Evolutionary conservation across 2,329 filamentous ascomycete genomes (phyloP).

Genomic region (Calonectria ilicicola): DNA sequence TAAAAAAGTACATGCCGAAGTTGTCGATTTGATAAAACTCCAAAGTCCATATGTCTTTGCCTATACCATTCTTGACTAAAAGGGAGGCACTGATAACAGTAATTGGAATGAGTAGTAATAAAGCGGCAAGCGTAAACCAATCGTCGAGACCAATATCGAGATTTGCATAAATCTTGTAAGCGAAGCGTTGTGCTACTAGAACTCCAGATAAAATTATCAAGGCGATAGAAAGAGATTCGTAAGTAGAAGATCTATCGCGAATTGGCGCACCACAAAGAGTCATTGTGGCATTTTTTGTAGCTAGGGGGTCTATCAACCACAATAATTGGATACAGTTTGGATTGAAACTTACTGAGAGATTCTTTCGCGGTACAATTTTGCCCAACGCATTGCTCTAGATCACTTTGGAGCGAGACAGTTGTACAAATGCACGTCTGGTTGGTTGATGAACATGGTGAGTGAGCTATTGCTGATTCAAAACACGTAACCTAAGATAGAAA

Average conservation of each 20-base stretch:
- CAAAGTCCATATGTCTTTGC: slow-evolving; percentile 65
- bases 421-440: not conserved
- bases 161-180: slow-evolving; percentile 48
- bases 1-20: slow-evolving; percentile 58
- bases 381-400: not conserved
- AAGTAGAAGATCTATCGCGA: slow-evolving; percentile 45
- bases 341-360: slow-evolving; percentile 41
- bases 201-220: slow-evolving; percentile 50
- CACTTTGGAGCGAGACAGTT: not conserved
- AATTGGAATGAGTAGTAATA: slow-evolving; percentile 46
- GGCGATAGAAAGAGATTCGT: slow-evolving; percentile 48
- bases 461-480: not conserved
- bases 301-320: not conserved
- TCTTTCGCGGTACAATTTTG: slow-evolving; percentile 45
- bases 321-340: not conserved
- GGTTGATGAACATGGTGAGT: not conserved
- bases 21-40: slow-evolving; percentile 52
- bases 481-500: not conserved
- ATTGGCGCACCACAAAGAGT: slow-evolving; percentile 43
- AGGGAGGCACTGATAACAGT: slow-evolving; percentile 46
- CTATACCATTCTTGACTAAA: slow-evolving; percentile 55
- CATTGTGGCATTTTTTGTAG: slow-evolving; percentile 41
- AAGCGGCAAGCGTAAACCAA: slow-evolving; percentile 25
- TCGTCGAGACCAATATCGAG: slow-evolving; percentile 29
- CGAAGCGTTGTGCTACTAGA: slow-evolving; percentile 58